phyloP scores from a whole-genome alignment of 1,284 basidiomycete genomes.

The Gymnopus androsaceus region DNA sequence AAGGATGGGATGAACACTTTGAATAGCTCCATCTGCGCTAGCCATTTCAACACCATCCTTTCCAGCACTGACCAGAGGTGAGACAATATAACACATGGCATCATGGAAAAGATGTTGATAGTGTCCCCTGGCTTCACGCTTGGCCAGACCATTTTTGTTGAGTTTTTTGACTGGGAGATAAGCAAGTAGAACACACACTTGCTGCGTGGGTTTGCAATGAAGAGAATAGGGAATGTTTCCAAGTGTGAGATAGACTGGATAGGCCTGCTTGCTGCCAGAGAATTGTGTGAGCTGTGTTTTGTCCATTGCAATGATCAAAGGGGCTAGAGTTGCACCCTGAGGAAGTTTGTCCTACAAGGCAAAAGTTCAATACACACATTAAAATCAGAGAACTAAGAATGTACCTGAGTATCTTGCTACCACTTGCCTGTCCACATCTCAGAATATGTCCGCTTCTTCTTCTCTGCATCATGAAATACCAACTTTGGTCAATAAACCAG shows the following conservation, averaged over 20 bases:
- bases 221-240: slow-evolving; percentile 25
- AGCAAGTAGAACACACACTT: slow-evolving; percentile 25
- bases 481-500: neutral
- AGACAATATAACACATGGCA: slow-evolving; percentile 19
- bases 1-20: slow-evolving; percentile 13
- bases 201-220: slow-evolving; percentile 19
- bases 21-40: slow-evolving; percentile 7
- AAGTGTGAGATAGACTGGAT: slow-evolving; percentile 28
- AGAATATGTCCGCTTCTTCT: slow-evolving; percentile 25
- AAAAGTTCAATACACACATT: neutral
- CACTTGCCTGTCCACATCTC: slow-evolving; percentile 39
- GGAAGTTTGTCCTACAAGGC: slow-evolving; percentile 25
- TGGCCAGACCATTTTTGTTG: neutral
- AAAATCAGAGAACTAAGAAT: neutral
- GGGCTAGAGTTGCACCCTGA: slow-evolving; percentile 38
- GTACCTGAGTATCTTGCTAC: slow-evolving; percentile 41
- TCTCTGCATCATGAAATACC: neutral
- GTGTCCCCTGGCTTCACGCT: neutral
- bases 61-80: slow-evolving; percentile 17
- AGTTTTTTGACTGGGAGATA: too few relatives aligned
- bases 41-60: slow-evolving; percentile 15
- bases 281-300: too few relatives aligned
- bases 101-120: slow-evolving; percentile 20
- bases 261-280: slow-evolving; percentile 23
- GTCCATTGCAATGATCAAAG: slow-evolving; percentile 37